phyloP scores from a whole-genome alignment of 495 filamentous ascomycete genomes.

The Daldinia bambusicola region DNA sequence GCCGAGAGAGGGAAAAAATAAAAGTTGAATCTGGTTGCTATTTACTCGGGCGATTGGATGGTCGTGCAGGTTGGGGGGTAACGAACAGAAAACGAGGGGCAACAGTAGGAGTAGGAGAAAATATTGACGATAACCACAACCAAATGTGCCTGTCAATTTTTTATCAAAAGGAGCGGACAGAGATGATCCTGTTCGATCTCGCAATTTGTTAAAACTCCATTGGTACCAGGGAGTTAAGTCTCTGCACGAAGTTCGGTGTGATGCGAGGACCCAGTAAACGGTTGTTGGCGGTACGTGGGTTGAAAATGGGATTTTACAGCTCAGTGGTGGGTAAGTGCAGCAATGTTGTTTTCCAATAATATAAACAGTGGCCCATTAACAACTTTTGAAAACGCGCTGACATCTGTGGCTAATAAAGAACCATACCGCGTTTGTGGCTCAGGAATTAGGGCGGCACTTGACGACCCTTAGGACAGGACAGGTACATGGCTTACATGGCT shows the following conservation, averaged over 20 bases:
- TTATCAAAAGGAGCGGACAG: constrained; percentile 35
- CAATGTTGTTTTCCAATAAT: constrained; percentile 46
- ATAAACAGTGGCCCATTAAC: constrained; percentile 35
- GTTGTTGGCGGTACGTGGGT: constrained; percentile 18
- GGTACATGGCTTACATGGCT: too few relatives aligned
- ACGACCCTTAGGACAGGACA: too few relatives aligned
- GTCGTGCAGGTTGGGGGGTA: constrained; percentile 32
- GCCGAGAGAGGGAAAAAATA: not conserved
- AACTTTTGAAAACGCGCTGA: constrained; percentile 30
- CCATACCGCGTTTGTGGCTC: constrained; percentile 35
- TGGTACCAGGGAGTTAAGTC: constrained; percentile 13
- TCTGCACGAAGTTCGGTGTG: constrained; percentile 7
- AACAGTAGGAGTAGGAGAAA: constrained; percentile 33
- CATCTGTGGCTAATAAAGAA: constrained; percentile 25
- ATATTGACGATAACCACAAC: constrained; percentile 15
- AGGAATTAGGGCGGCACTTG: not conserved
- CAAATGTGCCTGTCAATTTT: not conserved
- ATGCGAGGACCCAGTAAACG: constrained; percentile 5
- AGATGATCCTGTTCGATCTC: constrained; percentile 11
- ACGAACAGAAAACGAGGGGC: constrained; percentile 40
- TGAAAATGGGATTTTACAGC: constrained; percentile 20
- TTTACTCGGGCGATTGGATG: constrained; percentile 29
- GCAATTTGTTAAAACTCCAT: constrained; percentile 36
- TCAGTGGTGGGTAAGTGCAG: constrained; percentile 27
- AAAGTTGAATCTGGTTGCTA: constrained; percentile 34